These are phyloP conservation scores for Gnomoniopsis smithogilvyi DNA, from an alignment of 2,329 filamentous ascomycete genomes.

Conservation along the genomic window DNA sequence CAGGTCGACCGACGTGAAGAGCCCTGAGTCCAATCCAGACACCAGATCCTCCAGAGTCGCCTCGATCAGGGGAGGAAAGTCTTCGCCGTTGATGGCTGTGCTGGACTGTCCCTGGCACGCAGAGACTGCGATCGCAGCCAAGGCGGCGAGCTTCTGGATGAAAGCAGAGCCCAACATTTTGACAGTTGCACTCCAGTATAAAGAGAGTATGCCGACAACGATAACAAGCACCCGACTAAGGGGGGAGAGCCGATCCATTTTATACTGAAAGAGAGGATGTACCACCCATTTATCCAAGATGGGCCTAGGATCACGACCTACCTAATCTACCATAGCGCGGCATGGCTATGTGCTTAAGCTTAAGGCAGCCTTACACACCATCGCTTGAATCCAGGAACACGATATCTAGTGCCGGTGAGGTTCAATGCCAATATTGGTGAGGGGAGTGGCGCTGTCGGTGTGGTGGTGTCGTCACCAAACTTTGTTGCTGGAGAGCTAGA, in stretches of 20 bases:
- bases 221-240: neutral
- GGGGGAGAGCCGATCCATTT: neutral
- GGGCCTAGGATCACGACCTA: neutral
- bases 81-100: neutral
- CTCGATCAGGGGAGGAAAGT: constrained; percentile 30
- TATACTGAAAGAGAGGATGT: neutral
- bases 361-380: neutral
- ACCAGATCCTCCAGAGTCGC: constrained; percentile 32
- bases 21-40: constrained; percentile 27
- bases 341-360: neutral
- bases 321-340: neutral
- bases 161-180: constrained; percentile 1
- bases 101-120: neutral
- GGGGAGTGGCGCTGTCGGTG: neutral
- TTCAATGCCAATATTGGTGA: neutral
- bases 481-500: neutral
- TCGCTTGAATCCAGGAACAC: neutral
- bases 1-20: constrained; percentile 35
- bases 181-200: neutral
- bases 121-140: neutral
- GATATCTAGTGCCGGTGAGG: neutral
- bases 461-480: constrained; percentile 1
- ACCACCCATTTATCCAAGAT: neutral
- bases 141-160: neutral
- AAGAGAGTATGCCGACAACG: neutral